phyloP scores from a whole-genome alignment of 495 filamentous ascomycete genomes.

The Penicillium macrosclerotiorum region DNA sequence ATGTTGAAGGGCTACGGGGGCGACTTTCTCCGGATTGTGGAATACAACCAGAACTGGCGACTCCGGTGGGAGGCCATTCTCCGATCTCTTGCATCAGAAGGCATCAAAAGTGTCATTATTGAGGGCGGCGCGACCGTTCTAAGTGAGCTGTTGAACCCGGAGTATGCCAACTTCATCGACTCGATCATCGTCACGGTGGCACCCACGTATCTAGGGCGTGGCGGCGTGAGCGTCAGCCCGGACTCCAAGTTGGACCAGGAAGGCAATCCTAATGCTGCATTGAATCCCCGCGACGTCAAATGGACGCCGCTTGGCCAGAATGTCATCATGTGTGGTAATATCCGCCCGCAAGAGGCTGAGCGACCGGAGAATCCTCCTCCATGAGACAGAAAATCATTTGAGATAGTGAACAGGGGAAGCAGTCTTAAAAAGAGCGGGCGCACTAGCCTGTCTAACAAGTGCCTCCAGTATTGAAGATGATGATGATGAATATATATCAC shows the following conservation, averaged over 20 bases:
- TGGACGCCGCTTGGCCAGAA: constrained; percentile 75
- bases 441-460: no score
- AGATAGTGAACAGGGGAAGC: no score
- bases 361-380: neutral
- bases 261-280: constrained; percentile 51
- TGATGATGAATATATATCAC: no score
- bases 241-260: constrained; percentile 47
- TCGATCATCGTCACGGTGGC: constrained; percentile 82
- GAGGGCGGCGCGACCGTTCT: constrained; percentile 81
- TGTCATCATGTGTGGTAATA: constrained; percentile 73
- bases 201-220: constrained; percentile 76
- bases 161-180: constrained; percentile 62
- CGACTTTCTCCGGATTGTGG: constrained; percentile 46
- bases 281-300: constrained; percentile 61
- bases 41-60: constrained; percentile 49
- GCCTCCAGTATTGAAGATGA: no score
- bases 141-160: constrained; percentile 63
- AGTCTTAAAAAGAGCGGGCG: no score
- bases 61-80: constrained; percentile 65
- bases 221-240: constrained; percentile 71
- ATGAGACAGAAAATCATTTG: neutral
- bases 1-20: constrained; percentile 51
- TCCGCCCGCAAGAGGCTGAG: constrained; percentile 22
- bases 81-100: constrained; percentile 51
- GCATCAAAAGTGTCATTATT: constrained; percentile 79